Base-by-base conservation (phyloP, 805 yeast genomes). In the Naumovozyma dairenensis region DNA sequence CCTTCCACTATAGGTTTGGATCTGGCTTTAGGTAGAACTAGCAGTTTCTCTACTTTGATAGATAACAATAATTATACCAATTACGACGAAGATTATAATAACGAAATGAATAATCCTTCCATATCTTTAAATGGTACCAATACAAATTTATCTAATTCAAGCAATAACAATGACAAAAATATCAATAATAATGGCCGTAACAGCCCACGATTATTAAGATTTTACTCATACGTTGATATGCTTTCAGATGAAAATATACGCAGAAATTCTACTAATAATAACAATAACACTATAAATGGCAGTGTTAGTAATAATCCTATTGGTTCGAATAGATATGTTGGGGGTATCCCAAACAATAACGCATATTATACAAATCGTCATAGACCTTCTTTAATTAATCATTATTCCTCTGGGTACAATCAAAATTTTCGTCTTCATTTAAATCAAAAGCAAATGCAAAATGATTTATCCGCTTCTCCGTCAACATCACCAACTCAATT, bases 151-250 rank as follows among this genome's bases (percentile, higher is more conserved):
- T n/a, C n/a, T n/a, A n/a, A n/a, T n/a, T n/a, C n/a, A n/a, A n/a
- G n/a, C n/a, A n/a, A n/a, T n/a, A n/a, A n/a, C n/a, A 17, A 8
- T 12, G 5, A 28, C 19, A 7, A 17, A 18, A 6, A 28, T 32
- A 16, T 14, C 5, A 16, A 32, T 18, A 26, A 32, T 9, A 21
- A 26, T 17, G 28, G 21, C n/a, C n/a, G n/a, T n/a, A n/a, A n/a
- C n/a, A n/a, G n/a, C 13, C 48, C 50, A 20, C 39, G 51, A 33
- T 39, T 53, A 6, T 43, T 68, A 28, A 58, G 65, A 27, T 81
- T 81, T 51, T 78, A 74, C 49, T 77, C 86, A 2, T 83, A 80
- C 55, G 94, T 92, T 4, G 94, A 83, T 46, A 71, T 83, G 70
- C 68, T 80, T 40, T 72, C 65, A 43, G 75, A 72, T 44, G 89